phyloP scores from a whole-genome alignment of 2,329 filamentous ascomycete species.

The Sporothrix protearum region DNA sequence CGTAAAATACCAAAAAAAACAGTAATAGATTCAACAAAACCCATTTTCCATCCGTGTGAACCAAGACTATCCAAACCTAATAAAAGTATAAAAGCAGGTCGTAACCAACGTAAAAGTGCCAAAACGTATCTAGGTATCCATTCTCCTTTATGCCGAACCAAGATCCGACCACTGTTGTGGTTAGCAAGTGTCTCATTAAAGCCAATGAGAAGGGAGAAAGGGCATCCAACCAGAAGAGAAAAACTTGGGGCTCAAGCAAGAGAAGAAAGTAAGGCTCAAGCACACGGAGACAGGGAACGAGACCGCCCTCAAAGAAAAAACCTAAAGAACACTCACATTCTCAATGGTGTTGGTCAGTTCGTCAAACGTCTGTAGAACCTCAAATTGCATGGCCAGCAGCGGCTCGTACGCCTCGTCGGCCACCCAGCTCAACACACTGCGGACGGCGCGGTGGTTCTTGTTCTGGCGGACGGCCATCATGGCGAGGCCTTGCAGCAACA shows the following conservation, averaged over 20 bases:
- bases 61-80: background rate
- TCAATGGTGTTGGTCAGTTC: constrained; percentile 66
- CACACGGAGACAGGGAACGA: background rate
- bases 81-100: constrained; percentile 6
- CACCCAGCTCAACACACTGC: constrained; percentile 77
- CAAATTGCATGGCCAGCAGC: constrained; percentile 75
- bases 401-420: constrained; percentile 69
- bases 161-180: constrained; percentile 22
- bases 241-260: background rate
- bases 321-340: constrained; percentile 42
- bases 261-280: background rate
- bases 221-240: constrained; percentile 2
- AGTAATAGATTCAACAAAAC: background rate
- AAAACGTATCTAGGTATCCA: background rate
- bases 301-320: background rate
- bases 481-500: constrained; percentile 69
- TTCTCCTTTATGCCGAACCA: background rate
- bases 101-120: background rate
- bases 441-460: constrained; percentile 70
- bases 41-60: background rate
- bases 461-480: constrained; percentile 78
- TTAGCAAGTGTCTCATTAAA: constrained; percentile 10
- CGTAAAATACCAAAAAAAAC: background rate
- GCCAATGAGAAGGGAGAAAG: background rate
- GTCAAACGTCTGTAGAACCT: constrained; percentile 73